Base-by-base conservation (phyloP, 2,329 filamentous ascomycete species). In the Aspergillus fijiensis region DNA sequence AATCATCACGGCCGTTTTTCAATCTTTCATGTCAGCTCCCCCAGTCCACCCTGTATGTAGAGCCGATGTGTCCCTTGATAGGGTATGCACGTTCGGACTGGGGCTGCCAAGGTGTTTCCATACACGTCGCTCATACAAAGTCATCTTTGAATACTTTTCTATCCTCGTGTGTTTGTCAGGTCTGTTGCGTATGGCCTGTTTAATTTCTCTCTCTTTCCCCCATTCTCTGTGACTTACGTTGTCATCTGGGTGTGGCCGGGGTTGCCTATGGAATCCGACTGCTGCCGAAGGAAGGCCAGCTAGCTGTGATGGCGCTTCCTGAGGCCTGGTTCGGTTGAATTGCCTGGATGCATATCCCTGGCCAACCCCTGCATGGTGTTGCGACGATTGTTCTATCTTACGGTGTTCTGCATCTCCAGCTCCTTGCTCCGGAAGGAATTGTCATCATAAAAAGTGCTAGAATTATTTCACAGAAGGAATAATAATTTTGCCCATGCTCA, bases 31-130 rank as follows among this genome's bases (percentile, higher is more conserved):
- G 60, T 63, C 59, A 33, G 60, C 63, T 58, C 51, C 35, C 57
- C 57, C 23, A 57, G 59, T 59, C 58, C 59, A 62, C 59, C 58
- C 51, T 68, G 64, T 66, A 66, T 65, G 63, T 68, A 66, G 53
- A 52, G 62, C 61, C 58, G 61, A 59, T 59, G 62, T 65, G 58
- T 61, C 65, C 60, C 58, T 50, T 55, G 59, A 9, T 9, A 33
- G 62, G 64, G 63, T 61, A 66, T 65, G 63, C 57, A 61, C 57
- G 57, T 57, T 65, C 63, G 58, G 53, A 53, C 60, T 58, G 57
- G 62, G 58, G 31, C 47, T 60, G 14, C 35, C 35, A 63, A 58
- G 53, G 60, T 63, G 58, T 48, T 61, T 57, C 50, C 39, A 42
- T 42, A 42, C 35, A 42, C 35, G 12, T 42, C 14, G 35, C 35